Evolutionary conservation across 345 rosid genomes (phyloP).

Genomic region (Adansonia digitata): DNA sequence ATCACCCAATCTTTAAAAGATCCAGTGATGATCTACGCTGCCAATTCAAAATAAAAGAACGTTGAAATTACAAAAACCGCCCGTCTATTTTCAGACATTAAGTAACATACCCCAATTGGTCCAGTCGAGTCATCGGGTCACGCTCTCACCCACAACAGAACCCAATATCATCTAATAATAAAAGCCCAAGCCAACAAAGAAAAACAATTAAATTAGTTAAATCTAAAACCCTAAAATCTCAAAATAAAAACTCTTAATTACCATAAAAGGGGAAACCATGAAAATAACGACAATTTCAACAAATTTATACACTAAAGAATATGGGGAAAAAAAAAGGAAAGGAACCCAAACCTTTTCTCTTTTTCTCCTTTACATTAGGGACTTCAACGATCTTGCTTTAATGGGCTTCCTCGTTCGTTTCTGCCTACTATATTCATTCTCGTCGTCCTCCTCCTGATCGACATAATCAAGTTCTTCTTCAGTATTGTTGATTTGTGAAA

Average conservation of each 20-base stretch:
- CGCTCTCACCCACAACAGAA: constrained; percentile 25
- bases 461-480: constrained; percentile 29
- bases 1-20: not conserved
- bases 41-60: not conserved
- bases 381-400: constrained; percentile 88
- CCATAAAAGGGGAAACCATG: too few relatives aligned
- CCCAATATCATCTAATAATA: too few relatives aligned
- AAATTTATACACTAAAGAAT: not conserved
- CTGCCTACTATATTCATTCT: constrained; percentile 22
- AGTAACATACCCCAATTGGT: constrained; percentile 12
- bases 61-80: not conserved
- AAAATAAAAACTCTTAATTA: not conserved
- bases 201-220: not conserved
- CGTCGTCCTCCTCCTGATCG: constrained; percentile 30
- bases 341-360: not conserved
- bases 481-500: constrained; percentile 21
- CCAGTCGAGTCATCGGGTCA: constrained; percentile 14
- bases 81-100: constrained; percentile 4
- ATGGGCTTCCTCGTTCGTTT: constrained; percentile 78
- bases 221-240: constrained; percentile 22
- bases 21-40: too few relatives aligned
- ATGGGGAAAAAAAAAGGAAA: not conserved
- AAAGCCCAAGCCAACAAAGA: not conserved
- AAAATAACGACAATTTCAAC: not conserved
- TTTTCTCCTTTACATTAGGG: constrained; percentile 59